Evolutionary conservation across 163 green algal species (phyloP).

Genomic region (Scenedesmus sp.): DNA sequence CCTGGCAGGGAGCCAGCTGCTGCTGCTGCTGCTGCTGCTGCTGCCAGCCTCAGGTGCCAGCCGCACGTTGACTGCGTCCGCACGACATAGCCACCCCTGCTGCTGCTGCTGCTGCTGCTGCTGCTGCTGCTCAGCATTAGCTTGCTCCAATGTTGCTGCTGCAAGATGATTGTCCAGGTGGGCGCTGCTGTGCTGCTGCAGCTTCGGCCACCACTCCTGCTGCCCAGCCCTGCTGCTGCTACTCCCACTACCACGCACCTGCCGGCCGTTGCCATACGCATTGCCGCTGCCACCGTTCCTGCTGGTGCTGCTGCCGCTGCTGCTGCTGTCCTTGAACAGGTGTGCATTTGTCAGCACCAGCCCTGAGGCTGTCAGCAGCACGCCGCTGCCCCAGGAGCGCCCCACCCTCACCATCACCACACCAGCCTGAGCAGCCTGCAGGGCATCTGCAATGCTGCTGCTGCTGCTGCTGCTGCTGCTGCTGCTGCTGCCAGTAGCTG

Average conservation of each 20-base stretch:
- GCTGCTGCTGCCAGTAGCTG: background rate
- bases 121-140: background rate
- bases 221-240: background rate
- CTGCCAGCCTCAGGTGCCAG: background rate
- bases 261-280: background rate
- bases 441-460: background rate
- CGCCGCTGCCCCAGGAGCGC: constrained; percentile 71
- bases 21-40: constrained; percentile 7
- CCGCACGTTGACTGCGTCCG: background rate
- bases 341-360: constrained; percentile 86
- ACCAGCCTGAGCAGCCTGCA: background rate
- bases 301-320: constrained; percentile 34
- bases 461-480: constrained; percentile 27
- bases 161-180: background rate
- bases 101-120: background rate
- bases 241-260: background rate
- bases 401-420: constrained; percentile 65
- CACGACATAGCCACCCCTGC: background rate
- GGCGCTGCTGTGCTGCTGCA: background rate
- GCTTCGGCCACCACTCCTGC: background rate
- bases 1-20: constrained; percentile 52
- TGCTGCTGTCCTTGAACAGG: constrained; percentile 57
- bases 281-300: constrained; percentile 10
- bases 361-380: constrained; percentile 61
- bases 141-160: background rate